Conservation (phyloP, 306 rosid species). For the Astragalus glycyphyllos region DNA sequence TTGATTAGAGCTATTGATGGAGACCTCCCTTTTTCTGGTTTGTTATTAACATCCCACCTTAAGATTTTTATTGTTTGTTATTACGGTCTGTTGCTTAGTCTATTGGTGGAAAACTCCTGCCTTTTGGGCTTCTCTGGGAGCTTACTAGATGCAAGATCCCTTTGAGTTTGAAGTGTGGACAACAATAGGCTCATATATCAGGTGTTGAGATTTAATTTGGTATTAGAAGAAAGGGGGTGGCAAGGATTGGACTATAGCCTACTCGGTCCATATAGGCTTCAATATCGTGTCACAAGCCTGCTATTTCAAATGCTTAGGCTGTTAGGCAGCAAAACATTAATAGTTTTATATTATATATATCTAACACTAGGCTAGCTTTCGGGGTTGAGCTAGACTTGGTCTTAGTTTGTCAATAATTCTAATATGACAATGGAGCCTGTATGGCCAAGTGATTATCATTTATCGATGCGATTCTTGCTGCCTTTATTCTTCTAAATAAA, state of each 20-base stretch:
- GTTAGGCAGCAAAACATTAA: not conserved
- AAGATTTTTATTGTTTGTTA: not conserved
- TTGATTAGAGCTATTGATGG: not conserved
- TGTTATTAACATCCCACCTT: slow-evolving; percentile 1
- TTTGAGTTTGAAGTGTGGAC: slow-evolving; percentile 2
- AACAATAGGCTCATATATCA: not conserved
- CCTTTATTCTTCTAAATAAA: slow-evolving; percentile 18
- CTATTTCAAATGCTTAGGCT: not conserved
- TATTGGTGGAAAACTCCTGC: not conserved
- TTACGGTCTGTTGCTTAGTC: not conserved
- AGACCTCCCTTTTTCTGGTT: not conserved
- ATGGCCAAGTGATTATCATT: not conserved
- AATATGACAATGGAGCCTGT: slow-evolving; percentile 6
- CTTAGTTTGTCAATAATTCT: not conserved
- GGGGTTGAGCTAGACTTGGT: not conserved
- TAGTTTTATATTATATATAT: slow-evolving; percentile 12
- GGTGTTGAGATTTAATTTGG: not conserved
- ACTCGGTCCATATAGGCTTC: not conserved
- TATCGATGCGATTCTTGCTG: not conserved
- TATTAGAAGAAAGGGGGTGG: not conserved
- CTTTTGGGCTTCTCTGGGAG: not conserved
- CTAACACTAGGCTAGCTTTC: not conserved
- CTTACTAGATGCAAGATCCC: not conserved
- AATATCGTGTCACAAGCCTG: not conserved
- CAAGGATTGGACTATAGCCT: slow-evolving; percentile 1